These are phyloP conservation scores for Sugiyamaella sp. DNA, from an alignment of 1,139 yeast species.

Conservation along the genomic window DNA sequence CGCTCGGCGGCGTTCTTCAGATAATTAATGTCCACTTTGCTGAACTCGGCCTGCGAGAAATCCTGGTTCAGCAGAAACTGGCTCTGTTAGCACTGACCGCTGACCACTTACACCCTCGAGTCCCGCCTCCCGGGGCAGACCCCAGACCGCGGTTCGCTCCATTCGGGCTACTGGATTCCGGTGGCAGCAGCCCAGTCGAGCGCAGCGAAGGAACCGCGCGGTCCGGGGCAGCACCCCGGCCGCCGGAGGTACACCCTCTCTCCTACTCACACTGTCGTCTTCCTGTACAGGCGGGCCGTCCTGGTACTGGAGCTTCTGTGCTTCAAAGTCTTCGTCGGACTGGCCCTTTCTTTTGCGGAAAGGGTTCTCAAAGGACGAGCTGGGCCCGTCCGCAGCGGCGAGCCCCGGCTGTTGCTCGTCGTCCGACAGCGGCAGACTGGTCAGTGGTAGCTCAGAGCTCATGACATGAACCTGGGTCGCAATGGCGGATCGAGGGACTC, in stretches of 20 bases:
- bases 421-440: background rate
- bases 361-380: constrained; percentile 7
- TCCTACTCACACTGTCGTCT: constrained; percentile 20
- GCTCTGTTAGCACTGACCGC: background rate
- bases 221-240: no score
- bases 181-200: no score
- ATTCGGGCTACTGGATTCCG: no score
- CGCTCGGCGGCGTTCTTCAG: constrained; percentile 42
- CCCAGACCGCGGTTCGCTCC: no score
- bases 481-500: no score
- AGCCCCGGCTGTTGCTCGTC: constrained; percentile 3
- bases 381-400: background rate
- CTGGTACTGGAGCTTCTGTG: constrained; percentile 35
- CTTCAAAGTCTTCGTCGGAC: constrained; percentile 38
- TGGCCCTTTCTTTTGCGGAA: constrained; percentile 38
- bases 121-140: no score
- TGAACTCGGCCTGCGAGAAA: constrained; percentile 16
- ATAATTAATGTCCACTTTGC: constrained; percentile 37
- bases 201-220: no score
- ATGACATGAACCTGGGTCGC: no score
- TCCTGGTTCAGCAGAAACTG: constrained; percentile 32
- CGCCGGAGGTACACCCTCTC: background rate
- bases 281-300: constrained; percentile 39
- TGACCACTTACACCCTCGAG: no score
- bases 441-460: constrained; percentile 2